Base-by-base conservation (phyloP, 1,284 basidiomycete species). In the Amylostereum chailletii region DNA sequence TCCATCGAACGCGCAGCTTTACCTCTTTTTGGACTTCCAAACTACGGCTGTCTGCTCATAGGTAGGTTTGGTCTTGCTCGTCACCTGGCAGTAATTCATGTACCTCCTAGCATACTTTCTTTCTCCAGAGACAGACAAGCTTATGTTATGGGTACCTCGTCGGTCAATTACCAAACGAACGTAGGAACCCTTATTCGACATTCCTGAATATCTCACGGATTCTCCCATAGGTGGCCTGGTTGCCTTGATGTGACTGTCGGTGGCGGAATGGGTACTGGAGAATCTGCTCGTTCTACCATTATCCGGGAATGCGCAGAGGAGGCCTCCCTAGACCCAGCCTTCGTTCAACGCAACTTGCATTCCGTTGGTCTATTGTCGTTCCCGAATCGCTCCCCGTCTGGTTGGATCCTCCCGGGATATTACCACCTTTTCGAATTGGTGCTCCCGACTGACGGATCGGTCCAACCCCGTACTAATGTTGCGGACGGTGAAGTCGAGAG, bases 371-470 rank as follows among this genome's bases (percentile, higher is more conserved):
- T 65, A 34, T 54, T 72, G 11, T 62, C 65, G 11, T 72, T 59
- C 54, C 65, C 62, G 48, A 68, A 71, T 48, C 71, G 68, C 9
- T 69, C 68, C 0, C 67, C 70, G 4, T 56, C 61, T 8, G 61
- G 48, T 10, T 74, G 69, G 69, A 60, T 71, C 26, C 56, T 74
- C 10, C 72, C 71, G 4, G 69, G 70, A 9, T 54, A 71, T 26
- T 74, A 72, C 52, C 68, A 70, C 51, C 62, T 69, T 36, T 74
- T 67, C 46, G 71, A 73, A 38, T 62, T 73, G 7, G 61, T 61
- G 3, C 58, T 74, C 5, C 69, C 67, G 0, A 46, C 58, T 3
- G 62, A 71, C 49, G 60, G 60, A 2, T 53, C 61, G 11, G 54
- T 69, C 36, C 48, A 49, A 1, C 71, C 71, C 1, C 56, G 58